Evolutionary conservation across 1,139 yeast species (phyloP), one percentile per base, ranked within the genome.

Genomic region (Scheffersomyces quercinus): DNA sequence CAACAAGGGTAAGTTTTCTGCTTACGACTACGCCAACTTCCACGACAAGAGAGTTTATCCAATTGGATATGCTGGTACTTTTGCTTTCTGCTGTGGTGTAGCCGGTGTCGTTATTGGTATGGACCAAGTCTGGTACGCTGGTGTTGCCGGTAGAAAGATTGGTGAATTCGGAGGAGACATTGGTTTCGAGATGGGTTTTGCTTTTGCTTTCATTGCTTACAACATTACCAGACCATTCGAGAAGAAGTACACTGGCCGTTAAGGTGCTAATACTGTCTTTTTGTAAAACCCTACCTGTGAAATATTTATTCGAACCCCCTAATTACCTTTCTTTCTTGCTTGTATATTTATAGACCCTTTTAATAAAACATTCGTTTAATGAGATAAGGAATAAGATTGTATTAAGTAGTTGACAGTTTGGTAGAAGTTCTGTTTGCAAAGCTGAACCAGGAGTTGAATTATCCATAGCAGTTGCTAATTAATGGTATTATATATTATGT

Each of bases 21-120:
- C 77, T 47, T 89, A 89, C 68, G 80, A 85, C 61, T 77, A 83
- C 53, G 77, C 72, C 38, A 79, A 76, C 53, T 85, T 82, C 75
- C 67, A 78, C 49, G 79, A 84, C 56, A 71, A 73, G 52, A 58
- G 68, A 31, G 68, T 73, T 41, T 75, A 85, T 50, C 96, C 96
- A 29, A 63, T 84, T 31, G 97, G 97, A 39, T 53, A 68, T 47
- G 93, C 97, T 3, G 96, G 95, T 48, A 63, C 80, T 15, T 68
- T 84, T 58, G 96, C 88, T 5, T 84, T 89, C 74, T 76, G 85
- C 64, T 82, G 84, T 56, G 97, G 97, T 64, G 85, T 79, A 40
- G 90, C 85, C 36, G 97, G 97, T 62, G 88, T 84, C 36, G 95
- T 82, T 13, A 48, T 87, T 35, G 97, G 97, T 52, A 88, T 90